Evolutionary conservation across 352 stramenopile species (phyloP), one percentile per base, ranked within the genome.

Genomic region (Pythium diclinum): DNA sequence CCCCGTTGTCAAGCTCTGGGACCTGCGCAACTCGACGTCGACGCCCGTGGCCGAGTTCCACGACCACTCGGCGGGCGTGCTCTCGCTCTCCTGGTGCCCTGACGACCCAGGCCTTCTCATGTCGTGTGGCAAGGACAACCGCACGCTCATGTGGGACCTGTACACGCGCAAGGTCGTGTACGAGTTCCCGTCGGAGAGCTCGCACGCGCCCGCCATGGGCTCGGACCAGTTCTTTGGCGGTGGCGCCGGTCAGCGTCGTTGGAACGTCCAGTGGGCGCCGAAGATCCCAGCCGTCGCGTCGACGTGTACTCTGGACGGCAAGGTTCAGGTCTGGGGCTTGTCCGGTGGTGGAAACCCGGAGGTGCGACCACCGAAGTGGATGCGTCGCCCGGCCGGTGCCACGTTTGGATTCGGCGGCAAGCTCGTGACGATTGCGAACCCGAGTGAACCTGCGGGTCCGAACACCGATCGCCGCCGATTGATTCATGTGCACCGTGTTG

Each of bases 81-180:
- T 99, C 0, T 98, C 91, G 59, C 86, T 99, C 59, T 96, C 88
- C 52, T 99, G 97, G 97, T 99, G 97, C 83, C 96, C 94, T 5
- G 90, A 97, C 64, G 97, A 99, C 82, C 88, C 96, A 34, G 91
- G 88, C 16, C 88, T 98, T 23, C 56, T 98, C 34, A 77, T 98
- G 21, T 97, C 92, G 34, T 98, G 92, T 63, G 97, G 83, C 16
- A 99, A 99, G 75, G 97, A 99, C 83, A 99, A 99, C 80, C 81
- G 89, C 44, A 99, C 97, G 19, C 82, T 99, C 19, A 73, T 99
- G 7, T 99, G 97, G 97, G 97, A 99, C 72, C 75, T 99, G 11
- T 97, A 94, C 70, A 95, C 89, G 25, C 79, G 96, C 47, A 87
- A 94, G 75, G 87, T 95, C 19, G 87, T 99, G 54, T 97, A 88